Percentiles rank a stretch among this genome's conserved stretches.
These are phyloP conservation scores for Sextonia rubra DNA, from an alignment of 164 flowering plant genomes.

Conservation along the genomic window DNA sequence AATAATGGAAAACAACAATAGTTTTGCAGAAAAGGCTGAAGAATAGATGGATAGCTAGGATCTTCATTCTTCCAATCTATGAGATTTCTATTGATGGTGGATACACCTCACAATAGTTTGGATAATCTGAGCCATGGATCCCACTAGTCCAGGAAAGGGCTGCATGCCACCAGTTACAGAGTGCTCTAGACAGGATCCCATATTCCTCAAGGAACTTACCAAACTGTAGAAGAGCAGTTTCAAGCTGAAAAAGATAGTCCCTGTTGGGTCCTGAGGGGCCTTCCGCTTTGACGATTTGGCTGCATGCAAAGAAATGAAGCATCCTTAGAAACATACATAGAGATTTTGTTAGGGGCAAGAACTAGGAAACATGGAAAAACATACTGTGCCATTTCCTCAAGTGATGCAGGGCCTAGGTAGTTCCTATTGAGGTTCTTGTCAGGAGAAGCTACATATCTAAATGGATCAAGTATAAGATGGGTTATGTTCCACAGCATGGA, in stretches of 20 bases:
- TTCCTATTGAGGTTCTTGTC: slow-evolving; percentile 65
- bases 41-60: no score
- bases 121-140: no score
- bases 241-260: slow-evolving; percentile 89
- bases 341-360: background rate
- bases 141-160: background rate
- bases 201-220: slow-evolving; percentile 32
- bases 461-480: slow-evolving; percentile 4
- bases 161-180: no score
- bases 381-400: slow-evolving; percentile 85
- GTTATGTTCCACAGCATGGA: background rate
- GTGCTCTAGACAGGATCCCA: no score
- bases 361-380: slow-evolving; percentile 4
- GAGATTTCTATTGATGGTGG: no score
- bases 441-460: slow-evolving; percentile 79
- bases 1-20: no score
- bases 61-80: no score
- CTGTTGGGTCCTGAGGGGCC: slow-evolving; percentile 98
- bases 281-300: slow-evolving; percentile 75
- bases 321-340: slow-evolving; percentile 6
- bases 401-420: slow-evolving; percentile 84
- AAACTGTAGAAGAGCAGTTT: slow-evolving; percentile 54
- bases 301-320: slow-evolving; percentile 22
- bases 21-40: no score
- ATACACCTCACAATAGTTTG: no score